These are phyloP conservation scores for Entamoeba histolytica DNA, from an alignment of 208 protist species.

Conservation along the genomic window DNA sequence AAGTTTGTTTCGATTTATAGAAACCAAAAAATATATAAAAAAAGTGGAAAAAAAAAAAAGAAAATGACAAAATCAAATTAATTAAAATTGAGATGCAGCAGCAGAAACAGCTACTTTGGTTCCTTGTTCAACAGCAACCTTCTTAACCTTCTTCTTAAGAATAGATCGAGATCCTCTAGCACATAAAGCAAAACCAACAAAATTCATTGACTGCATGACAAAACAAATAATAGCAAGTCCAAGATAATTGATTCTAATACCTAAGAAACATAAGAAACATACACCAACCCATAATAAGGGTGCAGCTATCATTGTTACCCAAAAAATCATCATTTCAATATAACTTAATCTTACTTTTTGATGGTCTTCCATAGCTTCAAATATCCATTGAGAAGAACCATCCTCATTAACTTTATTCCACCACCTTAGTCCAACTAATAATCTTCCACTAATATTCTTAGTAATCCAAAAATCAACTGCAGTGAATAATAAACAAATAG, in stretches of 20 bases:
- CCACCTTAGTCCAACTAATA: slow-evolving; percentile 32
- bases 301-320: slow-evolving; percentile 22
- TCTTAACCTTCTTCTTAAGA: neutral
- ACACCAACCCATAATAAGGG: slow-evolving; percentile 24
- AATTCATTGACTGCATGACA: slow-evolving; percentile 24
- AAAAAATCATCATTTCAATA: slow-evolving; percentile 28
- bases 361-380: slow-evolving; percentile 25
- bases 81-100: neutral
- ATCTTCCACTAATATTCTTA: slow-evolving; percentile 31
- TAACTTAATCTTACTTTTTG: neutral
- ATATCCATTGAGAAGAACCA: slow-evolving; percentile 29
- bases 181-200: slow-evolving; percentile 30
- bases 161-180: neutral
- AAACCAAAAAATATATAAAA: neutral
- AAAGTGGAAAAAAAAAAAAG: neutral
- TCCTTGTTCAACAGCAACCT: neutral
- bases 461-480: slow-evolving; percentile 35
- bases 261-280: slow-evolving; percentile 11
- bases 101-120: neutral
- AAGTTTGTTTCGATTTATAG: too few species aligned
- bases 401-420: slow-evolving; percentile 34
- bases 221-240: slow-evolving; percentile 21
- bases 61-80: neutral
- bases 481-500: slow-evolving; percentile 19
- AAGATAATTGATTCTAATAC: neutral